phyloP scores from a whole-genome alignment of 2,329 filamentous ascomycete genomes.

The Trichoderma semiorbis region DNA sequence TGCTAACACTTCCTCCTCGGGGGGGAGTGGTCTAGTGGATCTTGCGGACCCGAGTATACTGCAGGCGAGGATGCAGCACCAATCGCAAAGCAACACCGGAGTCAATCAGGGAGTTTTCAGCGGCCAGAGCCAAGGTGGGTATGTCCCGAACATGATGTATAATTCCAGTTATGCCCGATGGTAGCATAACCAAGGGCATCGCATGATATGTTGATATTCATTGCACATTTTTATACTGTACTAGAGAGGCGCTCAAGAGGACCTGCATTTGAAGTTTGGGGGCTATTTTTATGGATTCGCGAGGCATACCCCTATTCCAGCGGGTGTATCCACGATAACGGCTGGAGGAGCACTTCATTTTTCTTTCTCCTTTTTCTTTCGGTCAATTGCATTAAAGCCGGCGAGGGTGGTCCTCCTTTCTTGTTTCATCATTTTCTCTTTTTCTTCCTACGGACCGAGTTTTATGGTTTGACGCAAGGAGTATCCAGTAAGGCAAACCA shows the following conservation, averaged over 20 bases:
- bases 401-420: conserved; percentile 14
- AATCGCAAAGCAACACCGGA: conserved; percentile 75
- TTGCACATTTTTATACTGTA: conserved; percentile 20
- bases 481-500: conserved; percentile 58
- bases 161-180: conserved; percentile 66
- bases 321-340: conserved; percentile 30
- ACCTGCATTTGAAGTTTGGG: conserved; percentile 21
- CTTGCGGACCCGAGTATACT: conserved; percentile 99
- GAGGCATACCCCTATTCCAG: conserved; percentile 33
- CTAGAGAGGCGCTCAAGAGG: conserved; percentile 22
- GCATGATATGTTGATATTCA: conserved; percentile 6
- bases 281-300: conserved; percentile 28
- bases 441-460: neutral
- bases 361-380: conserved; percentile 20
- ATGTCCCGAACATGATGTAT: conserved; percentile 85
- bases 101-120: conserved; percentile 87
- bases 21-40: conserved; percentile 98
- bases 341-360: conserved; percentile 28
- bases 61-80: conserved; percentile 93
- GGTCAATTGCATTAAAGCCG: conserved; percentile 26
- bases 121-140: conserved; percentile 91
- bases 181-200: conserved; percentile 39
- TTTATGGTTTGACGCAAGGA: conserved; percentile 18
- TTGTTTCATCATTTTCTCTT: conserved; percentile 19
- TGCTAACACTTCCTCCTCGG: conserved; percentile 99